phyloP scores from a whole-genome alignment of 2,329 filamentous ascomycete species.

The Aspergillus aculeatus region DNA sequence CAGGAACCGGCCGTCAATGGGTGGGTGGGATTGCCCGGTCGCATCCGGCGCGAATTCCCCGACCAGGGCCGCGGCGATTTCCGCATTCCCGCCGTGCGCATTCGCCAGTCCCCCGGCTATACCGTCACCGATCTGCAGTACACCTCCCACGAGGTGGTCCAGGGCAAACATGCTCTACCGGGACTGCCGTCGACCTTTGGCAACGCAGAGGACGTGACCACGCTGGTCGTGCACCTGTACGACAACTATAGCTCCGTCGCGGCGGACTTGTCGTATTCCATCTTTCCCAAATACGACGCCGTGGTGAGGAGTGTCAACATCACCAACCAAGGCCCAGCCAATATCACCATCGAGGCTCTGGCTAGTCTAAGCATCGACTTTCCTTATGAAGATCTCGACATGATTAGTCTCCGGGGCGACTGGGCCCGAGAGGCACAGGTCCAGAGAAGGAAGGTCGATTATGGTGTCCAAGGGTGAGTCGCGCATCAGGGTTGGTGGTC shows the following conservation, averaged over 20 bases:
- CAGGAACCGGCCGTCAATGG: conserved; percentile 43
- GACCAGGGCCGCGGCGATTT: conserved; percentile 65
- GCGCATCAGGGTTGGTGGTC: not conserved
- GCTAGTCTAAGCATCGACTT: conserved; percentile 63
- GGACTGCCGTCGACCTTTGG: conserved; percentile 63
- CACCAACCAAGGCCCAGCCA: conserved; percentile 56
- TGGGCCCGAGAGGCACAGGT: conserved; percentile 61
- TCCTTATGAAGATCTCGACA: conserved; percentile 59
- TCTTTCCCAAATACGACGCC: conserved; percentile 62
- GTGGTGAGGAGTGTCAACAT: conserved; percentile 62
- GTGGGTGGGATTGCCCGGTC: conserved; percentile 54
- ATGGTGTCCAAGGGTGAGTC: conserved; percentile 55
- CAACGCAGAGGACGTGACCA: conserved; percentile 55
- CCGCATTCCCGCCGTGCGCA: conserved; percentile 60
- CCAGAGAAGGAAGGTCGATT: conserved; percentile 56
- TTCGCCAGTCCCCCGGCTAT: conserved; percentile 58
- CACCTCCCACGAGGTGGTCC: conserved; percentile 54
- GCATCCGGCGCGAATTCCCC: conserved; percentile 61
- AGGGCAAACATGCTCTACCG: conserved; percentile 57
- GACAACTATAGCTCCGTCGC: conserved; percentile 60
- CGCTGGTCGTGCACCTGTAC: conserved; percentile 57
- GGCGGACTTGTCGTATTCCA: conserved; percentile 61
- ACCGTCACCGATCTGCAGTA: conserved; percentile 61
- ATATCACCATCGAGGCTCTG: conserved; percentile 56
- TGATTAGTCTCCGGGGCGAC: conserved; percentile 63